These are phyloP conservation scores for Echites panduratus DNA, from an alignment of 257 asterid species.

Conservation along the genomic window DNA sequence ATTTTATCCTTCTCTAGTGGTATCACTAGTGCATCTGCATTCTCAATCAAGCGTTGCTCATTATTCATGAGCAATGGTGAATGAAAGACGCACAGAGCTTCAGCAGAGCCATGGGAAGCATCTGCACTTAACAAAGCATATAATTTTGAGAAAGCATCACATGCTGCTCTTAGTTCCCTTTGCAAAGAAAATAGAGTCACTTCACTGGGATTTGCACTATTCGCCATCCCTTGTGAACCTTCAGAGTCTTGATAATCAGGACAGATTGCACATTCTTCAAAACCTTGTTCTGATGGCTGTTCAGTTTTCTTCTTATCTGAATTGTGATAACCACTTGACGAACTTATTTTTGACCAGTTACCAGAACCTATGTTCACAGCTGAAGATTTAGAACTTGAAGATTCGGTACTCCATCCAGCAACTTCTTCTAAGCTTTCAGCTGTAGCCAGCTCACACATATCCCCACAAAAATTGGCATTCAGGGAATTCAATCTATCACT, in stretches of 20 bases:
- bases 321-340: background rate
- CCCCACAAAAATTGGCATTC: conserved; percentile 23
- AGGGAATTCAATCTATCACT: conserved; percentile 31
- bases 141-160: conserved; percentile 31
- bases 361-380: conserved; percentile 25
- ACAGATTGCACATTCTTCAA: conserved; percentile 18
- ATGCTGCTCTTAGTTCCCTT: conserved; percentile 32
- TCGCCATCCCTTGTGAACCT: conserved; percentile 3
- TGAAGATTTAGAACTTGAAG: conserved; percentile 34
- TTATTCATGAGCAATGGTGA: conserved; percentile 16
- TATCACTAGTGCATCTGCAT: conserved; percentile 24
- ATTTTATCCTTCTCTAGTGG: conserved; percentile 7
- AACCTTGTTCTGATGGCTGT: conserved; percentile 9
- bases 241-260: conserved; percentile 10
- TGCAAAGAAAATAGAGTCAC: conserved; percentile 20
- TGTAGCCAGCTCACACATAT: conserved; percentile 15
- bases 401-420: conserved; percentile 30
- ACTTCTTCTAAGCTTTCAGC: conserved; percentile 19
- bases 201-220: conserved; percentile 14
- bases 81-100: conserved; percentile 14
- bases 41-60: conserved; percentile 15
- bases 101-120: conserved; percentile 16
- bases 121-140: conserved; percentile 27
- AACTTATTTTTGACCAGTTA: conserved; percentile 3
- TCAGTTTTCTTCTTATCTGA: conserved; percentile 15